Evolutionary conservation across 768 basidiomycete genomes (phyloP).

Genomic region (Tylopilus vinaceipallidus): DNA sequence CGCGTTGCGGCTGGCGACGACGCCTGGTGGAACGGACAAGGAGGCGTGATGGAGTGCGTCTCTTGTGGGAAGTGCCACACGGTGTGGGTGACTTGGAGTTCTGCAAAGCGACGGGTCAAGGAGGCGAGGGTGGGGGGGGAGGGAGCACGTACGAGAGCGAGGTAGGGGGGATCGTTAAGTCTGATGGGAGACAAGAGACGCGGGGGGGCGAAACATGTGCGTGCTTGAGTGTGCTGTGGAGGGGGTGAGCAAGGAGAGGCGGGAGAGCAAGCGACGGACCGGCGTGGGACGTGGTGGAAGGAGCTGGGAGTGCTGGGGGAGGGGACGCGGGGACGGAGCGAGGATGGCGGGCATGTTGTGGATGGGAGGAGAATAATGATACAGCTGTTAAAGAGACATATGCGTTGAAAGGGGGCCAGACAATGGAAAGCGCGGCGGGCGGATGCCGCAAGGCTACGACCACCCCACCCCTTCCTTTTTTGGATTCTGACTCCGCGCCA

Average conservation of each 20-base stretch:
- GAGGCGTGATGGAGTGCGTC: conserved; percentile 34
- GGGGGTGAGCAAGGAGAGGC: conserved; percentile 1
- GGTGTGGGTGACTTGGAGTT: conserved; percentile 38
- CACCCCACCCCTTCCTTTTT: conserved; percentile 17
- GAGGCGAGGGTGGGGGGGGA: background rate
- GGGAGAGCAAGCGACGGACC: conserved; percentile 7
- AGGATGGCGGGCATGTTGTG: conserved; percentile 43
- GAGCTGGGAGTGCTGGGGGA: conserved; percentile 18
- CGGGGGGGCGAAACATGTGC: conserved; percentile 28
- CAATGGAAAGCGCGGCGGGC: conserved; percentile 20
- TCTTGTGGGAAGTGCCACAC: conserved; percentile 38
- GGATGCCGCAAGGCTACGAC: conserved; percentile 23
- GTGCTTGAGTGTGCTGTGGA: conserved; percentile 26
- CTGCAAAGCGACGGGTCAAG: conserved; percentile 27
- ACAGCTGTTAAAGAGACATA: conserved; percentile 31
- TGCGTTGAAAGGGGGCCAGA: conserved; percentile 24
- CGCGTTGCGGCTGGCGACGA: conserved; percentile 40
- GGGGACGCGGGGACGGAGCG: conserved; percentile 38
- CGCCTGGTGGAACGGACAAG: conserved; percentile 40
- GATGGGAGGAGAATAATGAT: conserved; percentile 26
- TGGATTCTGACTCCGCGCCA: conserved; percentile 23
- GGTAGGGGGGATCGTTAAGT: conserved; percentile 29
- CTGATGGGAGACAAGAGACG: conserved; percentile 39
- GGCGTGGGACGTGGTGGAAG: background rate
- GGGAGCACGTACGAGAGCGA: conserved; percentile 21